Evolutionary conservation across 1,284 basidiomycete species (phyloP).

Genomic region (Apiotrichum laibachii): DNA sequence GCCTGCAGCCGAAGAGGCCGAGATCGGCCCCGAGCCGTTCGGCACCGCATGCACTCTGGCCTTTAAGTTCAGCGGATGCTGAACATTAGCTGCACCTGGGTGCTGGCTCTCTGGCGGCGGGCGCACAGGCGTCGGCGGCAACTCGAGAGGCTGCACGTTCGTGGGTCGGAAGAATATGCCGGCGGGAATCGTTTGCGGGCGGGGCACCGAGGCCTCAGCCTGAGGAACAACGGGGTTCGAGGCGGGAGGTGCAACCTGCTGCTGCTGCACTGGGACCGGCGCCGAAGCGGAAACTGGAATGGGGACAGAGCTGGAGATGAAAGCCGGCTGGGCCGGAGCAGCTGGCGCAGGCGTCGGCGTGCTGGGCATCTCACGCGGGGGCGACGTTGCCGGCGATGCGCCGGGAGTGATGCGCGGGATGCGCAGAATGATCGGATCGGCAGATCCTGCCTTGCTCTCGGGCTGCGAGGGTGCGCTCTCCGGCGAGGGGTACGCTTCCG

Average conservation of each 20-base stretch:
- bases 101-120: neutral
- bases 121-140: neutral
- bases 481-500: neutral
- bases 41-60: too few relatives aligned
- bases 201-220: neutral
- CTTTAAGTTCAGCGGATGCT: too few relatives aligned
- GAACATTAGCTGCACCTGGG: too few relatives aligned
- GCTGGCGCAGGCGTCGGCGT: neutral
- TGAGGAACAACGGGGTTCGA: too few relatives aligned
- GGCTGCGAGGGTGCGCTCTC: neutral
- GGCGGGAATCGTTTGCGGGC: neutral
- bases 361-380: neutral
- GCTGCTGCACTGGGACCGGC: too few relatives aligned
- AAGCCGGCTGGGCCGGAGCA: neutral
- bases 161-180: conserved; percentile 2
- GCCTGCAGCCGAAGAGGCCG: too few relatives aligned
- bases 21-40: too few relatives aligned
- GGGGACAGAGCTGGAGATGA: too few relatives aligned
- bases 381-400: neutral
- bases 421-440: conserved; percentile 10
- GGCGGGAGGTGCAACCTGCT: too few relatives aligned
- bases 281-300: too few relatives aligned
- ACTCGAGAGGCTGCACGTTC: neutral
- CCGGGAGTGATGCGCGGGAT: conserved; percentile 13
- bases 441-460: too few relatives aligned